Evolutionary conservation across 1,284 basidiomycete species (phyloP).

Genomic region (Puccinia polysora): DNA sequence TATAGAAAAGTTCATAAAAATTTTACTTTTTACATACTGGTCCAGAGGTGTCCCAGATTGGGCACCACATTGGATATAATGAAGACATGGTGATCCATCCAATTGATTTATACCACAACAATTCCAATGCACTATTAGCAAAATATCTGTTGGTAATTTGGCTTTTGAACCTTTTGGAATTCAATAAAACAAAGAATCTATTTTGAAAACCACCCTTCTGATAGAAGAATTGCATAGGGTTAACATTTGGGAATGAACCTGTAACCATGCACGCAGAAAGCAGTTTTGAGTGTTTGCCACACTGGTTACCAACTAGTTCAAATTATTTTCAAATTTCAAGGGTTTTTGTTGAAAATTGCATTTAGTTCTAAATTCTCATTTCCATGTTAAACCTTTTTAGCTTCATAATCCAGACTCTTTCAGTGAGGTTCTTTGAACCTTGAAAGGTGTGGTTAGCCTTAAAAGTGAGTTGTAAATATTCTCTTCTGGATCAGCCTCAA

Average conservation of each 20-base stretch:
- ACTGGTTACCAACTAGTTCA: slow-evolving; percentile 42
- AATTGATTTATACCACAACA: slow-evolving; percentile 41
- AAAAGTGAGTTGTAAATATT: too few species aligned
- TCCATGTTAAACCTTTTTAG: too few species aligned
- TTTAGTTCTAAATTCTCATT: not conserved
- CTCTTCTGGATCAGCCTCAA: too few species aligned
- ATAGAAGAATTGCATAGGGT: slow-evolving; percentile 27
- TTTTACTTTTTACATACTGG: too few species aligned
- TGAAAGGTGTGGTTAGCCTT: slow-evolving; percentile 13
- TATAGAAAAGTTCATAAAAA: too few species aligned
- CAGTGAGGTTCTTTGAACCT: slow-evolving; percentile 26
- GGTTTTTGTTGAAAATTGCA: too few species aligned
- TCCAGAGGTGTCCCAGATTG: too few species aligned
- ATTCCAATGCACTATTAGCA: slow-evolving; percentile 16
- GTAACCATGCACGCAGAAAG: slow-evolving; percentile 46
- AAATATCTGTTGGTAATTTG: slow-evolving; percentile 37
- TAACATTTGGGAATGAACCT: slow-evolving; percentile 22
- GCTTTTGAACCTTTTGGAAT: not conserved
- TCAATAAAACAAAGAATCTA: not conserved
- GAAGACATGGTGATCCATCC: slow-evolving; percentile 37
- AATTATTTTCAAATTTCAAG: slow-evolving; percentile 2
- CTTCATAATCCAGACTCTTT: slow-evolving; percentile 24
- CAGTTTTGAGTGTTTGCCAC: slow-evolving; percentile 49
- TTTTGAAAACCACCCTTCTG: not conserved
- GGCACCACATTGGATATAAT: slow-evolving; percentile 31